Conservation (phyloP, 768 basidiomycete genomes). For the Suillus subluteus region DNA sequence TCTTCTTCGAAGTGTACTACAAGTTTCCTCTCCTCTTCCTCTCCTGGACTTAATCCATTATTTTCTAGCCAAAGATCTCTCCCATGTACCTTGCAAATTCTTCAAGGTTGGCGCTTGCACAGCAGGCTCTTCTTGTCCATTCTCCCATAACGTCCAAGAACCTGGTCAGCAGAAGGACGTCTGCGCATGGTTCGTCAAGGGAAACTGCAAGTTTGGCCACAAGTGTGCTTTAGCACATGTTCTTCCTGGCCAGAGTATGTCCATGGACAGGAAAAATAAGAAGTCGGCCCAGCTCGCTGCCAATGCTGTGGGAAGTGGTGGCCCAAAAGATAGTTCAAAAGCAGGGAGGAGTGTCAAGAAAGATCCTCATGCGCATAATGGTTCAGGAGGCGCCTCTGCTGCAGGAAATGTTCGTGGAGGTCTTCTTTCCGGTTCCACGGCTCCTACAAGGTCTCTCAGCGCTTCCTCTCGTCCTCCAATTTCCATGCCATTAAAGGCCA, state of each 20-base stretch:
- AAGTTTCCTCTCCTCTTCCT: constrained; percentile 16
- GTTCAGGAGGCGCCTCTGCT: constrained; percentile 17
- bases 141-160: constrained; percentile 79
- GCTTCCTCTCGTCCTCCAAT: constrained; percentile 60
- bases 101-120: constrained; percentile 94
- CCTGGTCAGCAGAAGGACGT: constrained; percentile 81
- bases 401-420: constrained; percentile 23
- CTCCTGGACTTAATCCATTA: not conserved
- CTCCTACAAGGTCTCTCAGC: constrained; percentile 58
- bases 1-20: constrained; percentile 36
- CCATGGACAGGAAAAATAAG: constrained; percentile 98
- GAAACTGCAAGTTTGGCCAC: constrained; percentile 80
- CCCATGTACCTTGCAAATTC: constrained; percentile 98
- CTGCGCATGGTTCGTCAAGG: constrained; percentile 92
- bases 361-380: constrained; percentile 33
- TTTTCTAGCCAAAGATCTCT: constrained; percentile 78
- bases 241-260: constrained; percentile 90
- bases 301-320: constrained; percentile 38
- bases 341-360: constrained; percentile 40
- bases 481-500: constrained; percentile 69
- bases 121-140: constrained; percentile 93
- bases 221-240: constrained; percentile 95
- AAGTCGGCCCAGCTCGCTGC: constrained; percentile 80
- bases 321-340: constrained; percentile 38
- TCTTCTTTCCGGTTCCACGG: constrained; percentile 60